Base-by-base conservation (phyloP, 768 basidiomycete species). In the Termitomyces sp. region DNA sequence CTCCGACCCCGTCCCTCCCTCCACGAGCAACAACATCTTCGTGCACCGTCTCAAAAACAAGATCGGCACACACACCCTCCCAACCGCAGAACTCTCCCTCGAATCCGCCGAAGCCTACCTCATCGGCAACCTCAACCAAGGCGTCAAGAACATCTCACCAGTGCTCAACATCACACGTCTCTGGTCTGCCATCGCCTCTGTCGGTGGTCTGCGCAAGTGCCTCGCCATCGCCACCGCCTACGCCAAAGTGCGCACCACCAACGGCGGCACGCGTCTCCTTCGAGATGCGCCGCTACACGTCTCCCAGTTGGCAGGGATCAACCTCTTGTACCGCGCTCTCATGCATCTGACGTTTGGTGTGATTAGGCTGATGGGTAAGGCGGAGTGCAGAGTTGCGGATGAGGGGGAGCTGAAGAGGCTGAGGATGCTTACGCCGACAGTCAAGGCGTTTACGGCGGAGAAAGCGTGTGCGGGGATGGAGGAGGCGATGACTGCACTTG, bases 31-130 rank as follows among this genome's bases (percentile, higher is more conserved):
- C 72, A 84, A 85, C 28, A 84, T 93, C 57, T 76, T 79, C 64
- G 73, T 89, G 2, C 91, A 93, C 71, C 80, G 90, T 15, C 78
- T 92, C 50, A 93, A 93, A 75, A 81, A 89, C 70, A 92, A 92
- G 73, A 78, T 91, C 36, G 90, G 91, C 3, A 92, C 91, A 0
- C 83, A 87, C 59, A 76, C 83, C 22, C 73, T 92, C 20, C 91
- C 90, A 1, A 92, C 91, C 3, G 90, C 90, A 0, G 90, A 92
- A 71, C 81, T 91, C 46, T 82, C 81, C 18, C 75, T 92, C 18
- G 76, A 84, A 58, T 78, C 77, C 38, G 73, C 88, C 0, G 79
- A 84, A 55, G 91, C 78, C 0, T 88, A 87, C 70, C 84, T 87
- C 48, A 73, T 92, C 46, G 89, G 91, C 2, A 62, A 71, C 1